Conservation (phyloP, 2,329 filamentous ascomycete species). For the Ophiostoma piceae region DNA sequence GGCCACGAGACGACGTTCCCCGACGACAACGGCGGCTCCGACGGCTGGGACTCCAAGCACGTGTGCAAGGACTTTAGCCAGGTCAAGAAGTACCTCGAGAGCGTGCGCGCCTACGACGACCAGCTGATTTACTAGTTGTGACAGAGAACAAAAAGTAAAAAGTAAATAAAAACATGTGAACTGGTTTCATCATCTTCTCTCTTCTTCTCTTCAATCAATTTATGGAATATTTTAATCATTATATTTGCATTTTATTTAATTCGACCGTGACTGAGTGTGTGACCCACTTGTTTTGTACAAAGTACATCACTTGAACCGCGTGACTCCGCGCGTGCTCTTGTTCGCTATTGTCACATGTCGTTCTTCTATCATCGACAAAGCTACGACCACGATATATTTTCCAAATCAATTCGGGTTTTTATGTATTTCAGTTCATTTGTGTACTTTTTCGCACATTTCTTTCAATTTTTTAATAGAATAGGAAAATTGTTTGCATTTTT, state of each 20-base stretch:
- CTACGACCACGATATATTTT: no score
- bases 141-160: background rate
- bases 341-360: no score
- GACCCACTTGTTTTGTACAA: no score
- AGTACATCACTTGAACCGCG: no score
- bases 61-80: slow-evolving; percentile 42
- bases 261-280: no score
- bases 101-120: slow-evolving; percentile 43
- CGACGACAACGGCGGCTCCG: slow-evolving; percentile 42
- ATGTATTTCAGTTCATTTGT: no score
- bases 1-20: slow-evolving; percentile 45
- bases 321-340: no score
- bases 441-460: no score
- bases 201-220: background rate
- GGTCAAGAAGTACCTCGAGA: slow-evolving; percentile 41
- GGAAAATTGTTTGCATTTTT: no score
- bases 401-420: no score
- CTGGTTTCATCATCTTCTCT: background rate
- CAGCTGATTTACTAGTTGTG: slow-evolving; percentile 38
- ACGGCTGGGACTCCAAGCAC: slow-evolving; percentile 46
- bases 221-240: slow-evolving; percentile 3
- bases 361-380: no score
- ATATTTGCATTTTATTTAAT: background rate
- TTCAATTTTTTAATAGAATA: no score
- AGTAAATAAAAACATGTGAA: slow-evolving; percentile 4